These are phyloP conservation scores for Verticillium isaacii DNA, from an alignment of 2,329 filamentous ascomycete species.

Conservation along the genomic window DNA sequence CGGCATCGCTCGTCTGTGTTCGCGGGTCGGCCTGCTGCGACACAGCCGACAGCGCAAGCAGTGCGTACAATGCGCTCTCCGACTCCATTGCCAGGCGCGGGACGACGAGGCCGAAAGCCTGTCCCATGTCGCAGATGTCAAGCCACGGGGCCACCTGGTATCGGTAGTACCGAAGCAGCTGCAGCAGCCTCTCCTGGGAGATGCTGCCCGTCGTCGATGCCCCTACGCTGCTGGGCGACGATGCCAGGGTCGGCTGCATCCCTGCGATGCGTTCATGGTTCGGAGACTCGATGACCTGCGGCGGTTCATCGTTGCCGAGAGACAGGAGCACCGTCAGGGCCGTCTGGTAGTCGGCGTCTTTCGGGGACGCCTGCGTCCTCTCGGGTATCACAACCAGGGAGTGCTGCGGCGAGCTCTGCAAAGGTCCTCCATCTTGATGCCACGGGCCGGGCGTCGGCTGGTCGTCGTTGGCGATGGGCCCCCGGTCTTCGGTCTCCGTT, in stretches of 20 bases:
- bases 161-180: slow-evolving; percentile 35
- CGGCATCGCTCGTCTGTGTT: neutral
- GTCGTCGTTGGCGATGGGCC: neutral
- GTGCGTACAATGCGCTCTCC: slow-evolving; percentile 16
- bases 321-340: slow-evolving; percentile 27
- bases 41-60: slow-evolving; percentile 16
- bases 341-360: slow-evolving; percentile 21
- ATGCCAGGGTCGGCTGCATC: neutral
- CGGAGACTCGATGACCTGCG: neutral
- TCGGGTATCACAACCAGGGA: neutral
- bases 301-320: slow-evolving; percentile 20
- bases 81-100: slow-evolving; percentile 23
- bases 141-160: slow-evolving; percentile 41
- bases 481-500: neutral
- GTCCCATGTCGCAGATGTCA: slow-evolving; percentile 34
- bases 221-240: neutral
- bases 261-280: neutral
- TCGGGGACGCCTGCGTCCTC: neutral
- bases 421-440: neutral
- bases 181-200: slow-evolving; percentile 14
- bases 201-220: neutral
- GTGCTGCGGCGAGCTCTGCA: neutral
- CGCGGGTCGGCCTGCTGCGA: slow-evolving; percentile 4
- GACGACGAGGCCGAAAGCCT: slow-evolving; percentile 33
- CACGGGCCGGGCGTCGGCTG: neutral